phyloP scores from a whole-genome alignment of 2,329 filamentous ascomycete species.

The Cytospora schulzeri region DNA sequence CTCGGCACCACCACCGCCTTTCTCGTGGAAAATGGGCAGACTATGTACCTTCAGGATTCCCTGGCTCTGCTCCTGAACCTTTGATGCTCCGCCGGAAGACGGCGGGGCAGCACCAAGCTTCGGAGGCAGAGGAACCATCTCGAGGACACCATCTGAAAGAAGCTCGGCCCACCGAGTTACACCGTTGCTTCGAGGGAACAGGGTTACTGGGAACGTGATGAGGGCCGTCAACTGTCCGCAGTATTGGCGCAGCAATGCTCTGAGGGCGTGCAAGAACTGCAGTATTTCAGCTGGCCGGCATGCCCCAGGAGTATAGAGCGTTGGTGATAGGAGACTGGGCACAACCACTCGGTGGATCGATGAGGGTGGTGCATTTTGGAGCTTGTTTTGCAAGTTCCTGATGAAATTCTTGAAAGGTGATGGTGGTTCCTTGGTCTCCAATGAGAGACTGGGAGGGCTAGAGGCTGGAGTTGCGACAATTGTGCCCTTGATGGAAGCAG shows the following conservation, averaged over 20 bases:
- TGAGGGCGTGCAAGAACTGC: slow-evolving; percentile 78
- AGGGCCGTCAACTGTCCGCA: slow-evolving; percentile 68
- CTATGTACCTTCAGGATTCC: slow-evolving; percentile 83
- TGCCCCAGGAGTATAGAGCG: slow-evolving; percentile 71
- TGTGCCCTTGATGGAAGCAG: slow-evolving; percentile 51
- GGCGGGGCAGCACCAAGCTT: slow-evolving; percentile 43
- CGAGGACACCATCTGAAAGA: slow-evolving; percentile 81
- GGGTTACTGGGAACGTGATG: slow-evolving; percentile 74
- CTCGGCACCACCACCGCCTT: slow-evolving; percentile 75
- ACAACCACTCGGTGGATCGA: slow-evolving; percentile 79
- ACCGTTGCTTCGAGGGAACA: slow-evolving; percentile 76
- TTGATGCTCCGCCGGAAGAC: slow-evolving; percentile 31
- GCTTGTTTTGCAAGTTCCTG: slow-evolving; percentile 54
- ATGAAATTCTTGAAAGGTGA: slow-evolving; percentile 69
- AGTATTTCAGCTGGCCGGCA: slow-evolving; percentile 74
- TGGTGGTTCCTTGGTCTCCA: slow-evolving; percentile 30
- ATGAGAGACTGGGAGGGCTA: slow-evolving; percentile 41
- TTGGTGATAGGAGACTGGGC: slow-evolving; percentile 85
- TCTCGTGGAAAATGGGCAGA: slow-evolving; percentile 83
- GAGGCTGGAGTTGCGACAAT: slow-evolving; percentile 54
- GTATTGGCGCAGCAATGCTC: slow-evolving; percentile 72
- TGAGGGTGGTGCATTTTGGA: slow-evolving; percentile 59
- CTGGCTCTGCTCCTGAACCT: slow-evolving; percentile 73
- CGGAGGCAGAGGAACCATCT: slow-evolving; percentile 74
- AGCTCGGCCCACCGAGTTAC: slow-evolving; percentile 85